Evolutionary conservation across 306 rosid genomes (phyloP).

Genomic region (Ormosia semicastrata): DNA sequence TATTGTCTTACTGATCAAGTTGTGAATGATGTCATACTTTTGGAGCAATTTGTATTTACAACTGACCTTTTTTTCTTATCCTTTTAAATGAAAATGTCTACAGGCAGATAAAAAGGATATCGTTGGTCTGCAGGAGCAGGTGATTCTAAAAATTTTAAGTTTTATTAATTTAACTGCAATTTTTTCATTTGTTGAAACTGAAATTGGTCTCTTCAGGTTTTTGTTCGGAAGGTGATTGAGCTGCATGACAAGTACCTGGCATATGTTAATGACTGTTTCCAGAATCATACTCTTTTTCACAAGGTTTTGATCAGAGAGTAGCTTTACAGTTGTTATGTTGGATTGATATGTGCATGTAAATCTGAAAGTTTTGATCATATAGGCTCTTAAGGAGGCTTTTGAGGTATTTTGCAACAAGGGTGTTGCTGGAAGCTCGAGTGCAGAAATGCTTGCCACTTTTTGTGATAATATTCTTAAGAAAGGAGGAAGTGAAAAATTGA

Average conservation of each 20-base stretch:
- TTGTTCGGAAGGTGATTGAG: slow-evolving; percentile 84
- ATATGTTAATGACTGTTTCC: slow-evolving; percentile 82
- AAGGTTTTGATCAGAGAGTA: slow-evolving; percentile 55
- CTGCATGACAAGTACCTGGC: slow-evolving; percentile 86
- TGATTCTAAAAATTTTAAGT: not conserved
- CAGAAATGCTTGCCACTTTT: slow-evolving; percentile 89
- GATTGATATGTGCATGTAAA: not conserved
- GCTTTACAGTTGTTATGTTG: not conserved
- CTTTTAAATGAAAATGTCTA: slow-evolving; percentile 26
- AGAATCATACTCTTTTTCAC: slow-evolving; percentile 88
- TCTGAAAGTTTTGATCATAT: slow-evolving; percentile 24
- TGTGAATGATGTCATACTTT: not conserved
- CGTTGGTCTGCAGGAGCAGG: slow-evolving; percentile 84
- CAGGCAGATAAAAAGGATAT: slow-evolving; percentile 89
- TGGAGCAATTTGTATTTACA: slow-evolving; percentile 20
- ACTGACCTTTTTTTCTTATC: slow-evolving; percentile 25
- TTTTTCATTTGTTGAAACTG: slow-evolving; percentile 24
- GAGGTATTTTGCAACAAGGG: slow-evolving; percentile 89
- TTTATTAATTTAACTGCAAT: not conserved
- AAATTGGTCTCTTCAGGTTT: slow-evolving; percentile 57
- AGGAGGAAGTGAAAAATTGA: slow-evolving; percentile 95
- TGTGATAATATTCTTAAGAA: slow-evolving; percentile 96
- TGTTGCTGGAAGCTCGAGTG: slow-evolving; percentile 85
- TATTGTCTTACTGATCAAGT: not conserved
- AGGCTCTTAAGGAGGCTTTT: slow-evolving; percentile 96